Evolutionary conservation across 306 rosid genomes (phyloP).

Genomic region (Luffa aegyptiaca): DNA sequence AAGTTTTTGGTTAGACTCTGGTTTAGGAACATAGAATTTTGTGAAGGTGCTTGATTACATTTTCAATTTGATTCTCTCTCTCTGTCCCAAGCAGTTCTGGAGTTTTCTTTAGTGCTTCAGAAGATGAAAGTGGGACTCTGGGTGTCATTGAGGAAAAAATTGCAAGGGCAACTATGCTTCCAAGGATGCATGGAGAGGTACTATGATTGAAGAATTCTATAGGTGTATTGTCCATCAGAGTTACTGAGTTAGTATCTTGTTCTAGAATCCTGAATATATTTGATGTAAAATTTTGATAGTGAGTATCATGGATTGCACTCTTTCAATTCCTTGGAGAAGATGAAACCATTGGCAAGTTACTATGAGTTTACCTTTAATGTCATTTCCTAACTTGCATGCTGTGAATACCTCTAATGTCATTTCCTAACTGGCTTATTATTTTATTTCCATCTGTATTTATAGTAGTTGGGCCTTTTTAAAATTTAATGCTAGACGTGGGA

Average conservation of each 20-base stretch:
- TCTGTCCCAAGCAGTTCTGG: conserved; percentile 54
- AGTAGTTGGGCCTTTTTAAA: background rate
- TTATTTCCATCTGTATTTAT: background rate
- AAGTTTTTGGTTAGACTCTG: background rate
- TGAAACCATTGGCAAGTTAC: background rate
- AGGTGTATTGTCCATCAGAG: background rate
- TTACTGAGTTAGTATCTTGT: background rate
- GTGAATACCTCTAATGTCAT: background rate
- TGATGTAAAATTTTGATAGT: background rate
- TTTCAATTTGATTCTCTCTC: conserved; percentile 7
- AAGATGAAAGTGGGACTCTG: conserved; percentile 56
- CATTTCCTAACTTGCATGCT: background rate
- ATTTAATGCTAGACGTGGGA: background rate
- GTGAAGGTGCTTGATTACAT: background rate
- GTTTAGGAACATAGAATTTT: background rate
- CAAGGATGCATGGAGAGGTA: conserved; percentile 84
- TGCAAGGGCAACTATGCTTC: conserved; percentile 73
- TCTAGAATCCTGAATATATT: background rate
- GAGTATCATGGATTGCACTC: background rate
- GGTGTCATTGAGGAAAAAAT: conserved; percentile 73
- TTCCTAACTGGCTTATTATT: background rate
- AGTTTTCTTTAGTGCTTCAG: conserved; percentile 51
- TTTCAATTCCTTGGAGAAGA: background rate
- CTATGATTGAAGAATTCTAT: background rate
- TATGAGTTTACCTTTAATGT: background rate